A percentile compares a stretch with the other conserved stretches of the same genome.
These are phyloP conservation scores for Cercospora zeae-maydis DNA, from an alignment of 2,329 filamentous ascomycete genomes.

Conservation along the genomic window DNA sequence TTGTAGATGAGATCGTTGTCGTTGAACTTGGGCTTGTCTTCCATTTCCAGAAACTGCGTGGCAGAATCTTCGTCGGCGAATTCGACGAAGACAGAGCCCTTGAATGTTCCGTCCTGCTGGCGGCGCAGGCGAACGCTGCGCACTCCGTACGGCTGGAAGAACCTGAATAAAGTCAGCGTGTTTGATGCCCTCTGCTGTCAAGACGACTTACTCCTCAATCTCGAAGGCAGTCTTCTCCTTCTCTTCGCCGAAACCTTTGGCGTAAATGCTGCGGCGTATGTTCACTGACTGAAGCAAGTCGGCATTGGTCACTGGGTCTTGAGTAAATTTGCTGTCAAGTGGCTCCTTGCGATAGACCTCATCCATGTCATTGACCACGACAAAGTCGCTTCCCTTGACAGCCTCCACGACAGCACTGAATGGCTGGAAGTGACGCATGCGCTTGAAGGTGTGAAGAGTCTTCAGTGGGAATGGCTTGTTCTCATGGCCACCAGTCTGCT, in stretches of 20 bases:
- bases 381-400: conserved; percentile 68
- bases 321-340: conserved; percentile 50
- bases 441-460: conserved; percentile 80
- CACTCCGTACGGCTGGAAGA: conserved; percentile 78
- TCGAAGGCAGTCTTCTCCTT: conserved; percentile 83
- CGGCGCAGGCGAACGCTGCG: conserved; percentile 86
- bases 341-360: conserved; percentile 74
- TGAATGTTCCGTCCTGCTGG: conserved; percentile 69
- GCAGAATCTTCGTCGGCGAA: conserved; percentile 76
- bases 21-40: conserved; percentile 81
- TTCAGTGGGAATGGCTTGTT: conserved; percentile 80
- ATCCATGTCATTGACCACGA: conserved; percentile 71
- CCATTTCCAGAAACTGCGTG: conserved; percentile 73
- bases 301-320: conserved; percentile 51
- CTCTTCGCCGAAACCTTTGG: conserved; percentile 89
- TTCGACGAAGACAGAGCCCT: conserved; percentile 94
- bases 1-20: conserved; percentile 75
- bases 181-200: background rate
- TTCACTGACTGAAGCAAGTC: conserved; percentile 60
- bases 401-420: conserved; percentile 79
- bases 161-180: conserved; percentile 39
- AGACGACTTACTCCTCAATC: conserved; percentile 61
- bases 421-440: conserved; percentile 92
- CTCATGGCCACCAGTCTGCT: conserved; percentile 68
- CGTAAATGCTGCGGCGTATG: conserved; percentile 77